These are phyloP conservation scores for Acanthamoeba polyphaga DNA, from an alignment of 208 protist genomes.

Conservation along the genomic window DNA sequence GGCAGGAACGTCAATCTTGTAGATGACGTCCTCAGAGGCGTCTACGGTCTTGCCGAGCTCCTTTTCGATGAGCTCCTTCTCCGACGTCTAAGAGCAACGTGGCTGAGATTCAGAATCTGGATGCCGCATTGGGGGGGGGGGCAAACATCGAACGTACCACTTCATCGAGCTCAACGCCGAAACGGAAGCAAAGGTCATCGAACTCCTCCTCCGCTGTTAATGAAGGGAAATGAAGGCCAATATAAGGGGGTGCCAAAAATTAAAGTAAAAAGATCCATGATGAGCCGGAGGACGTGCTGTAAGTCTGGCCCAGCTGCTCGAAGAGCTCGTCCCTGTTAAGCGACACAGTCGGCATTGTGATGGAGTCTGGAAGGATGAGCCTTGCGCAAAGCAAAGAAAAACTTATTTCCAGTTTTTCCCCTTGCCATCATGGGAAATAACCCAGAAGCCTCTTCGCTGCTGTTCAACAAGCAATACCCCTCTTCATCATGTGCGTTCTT, in stretches of 20 bases:
- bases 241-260: neutral
- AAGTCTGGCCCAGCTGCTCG: slow-evolving; percentile 11
- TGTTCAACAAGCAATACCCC: too few relatives aligned
- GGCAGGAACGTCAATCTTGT: neutral
- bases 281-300: neutral
- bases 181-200: slow-evolving; percentile 24
- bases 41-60: neutral
- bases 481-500: too few relatives aligned
- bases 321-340: slow-evolving; percentile 21
- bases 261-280: neutral
- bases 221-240: neutral
- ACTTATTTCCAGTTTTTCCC: neutral
- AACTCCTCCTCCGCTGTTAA: neutral
- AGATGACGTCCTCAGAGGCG: neutral
- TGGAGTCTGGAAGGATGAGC: neutral
- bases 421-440: neutral
- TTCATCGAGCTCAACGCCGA: slow-evolving; percentile 8
- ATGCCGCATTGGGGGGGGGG: neutral
- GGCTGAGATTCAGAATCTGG: neutral
- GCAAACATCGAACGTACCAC: neutral
- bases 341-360: neutral
- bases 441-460: neutral
- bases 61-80: slow-evolving; percentile 17
- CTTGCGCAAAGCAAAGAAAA: neutral
- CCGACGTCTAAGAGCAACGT: neutral